Conservation (phyloP, 352 stramenopile genomes). For the Pythium phragmiticola region DNA sequence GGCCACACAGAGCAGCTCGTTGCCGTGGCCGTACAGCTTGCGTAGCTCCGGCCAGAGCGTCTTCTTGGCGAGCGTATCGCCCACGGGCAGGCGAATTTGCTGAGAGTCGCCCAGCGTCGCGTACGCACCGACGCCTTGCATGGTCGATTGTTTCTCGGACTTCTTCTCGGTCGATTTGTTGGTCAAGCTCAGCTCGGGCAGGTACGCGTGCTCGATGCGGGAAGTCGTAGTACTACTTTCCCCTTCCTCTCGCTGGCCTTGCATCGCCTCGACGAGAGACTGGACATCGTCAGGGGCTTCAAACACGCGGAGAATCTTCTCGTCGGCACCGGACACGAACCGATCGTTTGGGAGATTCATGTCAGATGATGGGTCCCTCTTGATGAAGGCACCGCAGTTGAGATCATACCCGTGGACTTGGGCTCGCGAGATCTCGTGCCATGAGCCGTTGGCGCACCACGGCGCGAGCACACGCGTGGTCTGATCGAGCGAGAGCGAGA, state of each 20-base stretch:
- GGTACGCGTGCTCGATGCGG: conserved; percentile 56
- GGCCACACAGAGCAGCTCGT: conserved; percentile 70
- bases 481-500: conserved; percentile 76
- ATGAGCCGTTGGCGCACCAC: conserved; percentile 24
- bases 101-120: conserved; percentile 22
- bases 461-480: conserved; percentile 58
- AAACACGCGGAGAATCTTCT: conserved; percentile 83
- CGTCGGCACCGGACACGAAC: conserved; percentile 77
- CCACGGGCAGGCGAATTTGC: conserved; percentile 45
- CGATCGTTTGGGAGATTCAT: conserved; percentile 29
- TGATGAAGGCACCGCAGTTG: conserved; percentile 67
- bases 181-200: conserved; percentile 73
- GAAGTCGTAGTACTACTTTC: background rate
- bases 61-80: conserved; percentile 56
- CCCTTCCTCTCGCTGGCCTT: conserved; percentile 2
- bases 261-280: conserved; percentile 29
- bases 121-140: conserved; percentile 24
- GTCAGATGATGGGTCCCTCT: background rate
- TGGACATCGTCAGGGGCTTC: conserved; percentile 57
- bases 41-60: conserved; percentile 75
- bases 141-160: conserved; percentile 1
- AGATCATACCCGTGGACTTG: conserved; percentile 85
- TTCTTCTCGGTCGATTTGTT: conserved; percentile 48
- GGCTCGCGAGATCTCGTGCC: conserved; percentile 69
- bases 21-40: conserved; percentile 81